phyloP scores from a whole-genome alignment of 352 stramenopile species.

The Pythium coloratum region DNA sequence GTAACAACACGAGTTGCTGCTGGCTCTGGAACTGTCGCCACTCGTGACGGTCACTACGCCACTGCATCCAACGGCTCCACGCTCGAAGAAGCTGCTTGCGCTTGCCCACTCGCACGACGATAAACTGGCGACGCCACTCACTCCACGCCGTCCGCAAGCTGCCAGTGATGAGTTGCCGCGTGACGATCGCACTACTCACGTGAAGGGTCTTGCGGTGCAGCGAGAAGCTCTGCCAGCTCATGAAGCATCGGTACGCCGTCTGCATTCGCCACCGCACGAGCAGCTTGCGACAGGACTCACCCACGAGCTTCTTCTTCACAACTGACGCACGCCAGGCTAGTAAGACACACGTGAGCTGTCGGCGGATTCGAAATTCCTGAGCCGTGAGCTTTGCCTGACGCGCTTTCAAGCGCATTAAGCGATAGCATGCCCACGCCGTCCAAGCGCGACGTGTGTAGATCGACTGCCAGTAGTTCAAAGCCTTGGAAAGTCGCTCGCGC shows the following conservation, averaged over 20 bases:
- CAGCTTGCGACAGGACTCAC: conserved; percentile 19
- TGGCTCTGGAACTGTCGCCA: conserved; percentile 13
- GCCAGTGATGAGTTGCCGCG: not conserved
- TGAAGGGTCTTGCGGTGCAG: conserved; percentile 11
- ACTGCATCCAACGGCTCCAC: conserved; percentile 6
- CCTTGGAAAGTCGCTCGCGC: conserved; percentile 7
- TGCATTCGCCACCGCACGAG: conserved; percentile 42
- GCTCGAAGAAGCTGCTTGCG: conserved; percentile 11
- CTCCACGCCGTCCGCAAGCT: conserved; percentile 6
- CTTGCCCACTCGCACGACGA: conserved; percentile 12
- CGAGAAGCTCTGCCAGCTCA: conserved; percentile 17
- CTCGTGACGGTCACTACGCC: not conserved
- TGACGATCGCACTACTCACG: conserved; percentile 9
- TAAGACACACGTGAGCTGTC: not conserved
- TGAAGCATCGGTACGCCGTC: conserved; percentile 41
- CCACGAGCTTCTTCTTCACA: conserved; percentile 4
- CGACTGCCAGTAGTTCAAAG: conserved; percentile 12
- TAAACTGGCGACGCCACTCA: conserved; percentile 21
- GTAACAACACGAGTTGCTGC: conserved; percentile 4
- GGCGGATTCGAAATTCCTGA: not conserved
- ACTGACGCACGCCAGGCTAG: conserved; percentile 1
- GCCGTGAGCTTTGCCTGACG: not conserved
- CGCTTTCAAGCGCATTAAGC: not conserved
- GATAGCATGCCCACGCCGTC: conserved; percentile 11
- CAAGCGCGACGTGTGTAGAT: conserved; percentile 17